Base-by-base conservation (phyloP, 1,139 yeast genomes). In the Saccharomycopsis hybrid region DNA sequence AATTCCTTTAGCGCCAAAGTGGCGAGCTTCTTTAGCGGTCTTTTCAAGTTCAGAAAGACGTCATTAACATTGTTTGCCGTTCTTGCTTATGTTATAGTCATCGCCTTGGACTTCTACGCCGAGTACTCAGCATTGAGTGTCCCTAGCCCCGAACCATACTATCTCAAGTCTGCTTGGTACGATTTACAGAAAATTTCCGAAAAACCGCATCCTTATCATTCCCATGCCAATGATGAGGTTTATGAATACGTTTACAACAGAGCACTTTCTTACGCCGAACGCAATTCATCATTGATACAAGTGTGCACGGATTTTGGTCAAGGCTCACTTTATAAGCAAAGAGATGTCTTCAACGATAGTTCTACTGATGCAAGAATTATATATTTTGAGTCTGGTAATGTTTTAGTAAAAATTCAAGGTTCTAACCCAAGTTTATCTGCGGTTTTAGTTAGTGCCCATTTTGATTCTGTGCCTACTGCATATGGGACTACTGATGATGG, bases 401-500 rank as follows among this genome's bases (percentile, higher is more conserved):
- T 89, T 32, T 59, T 86, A 50, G 96, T 82, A 2, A 79, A 83
- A 60, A 66, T 89, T 37, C 74, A 80, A 57, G 96, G 96, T 28
- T 64, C 71, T 8, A 68, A 82, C 52, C 65, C 74, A 0, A 58
- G 67, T 0, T 67, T 84, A 45, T 84, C 84, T 0, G 94, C 89
- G 0, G 66, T 88, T 3, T 68, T 90, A 46, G 62, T 90, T 3
- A 84, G 95, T 57, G 90, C 96, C 2, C 97, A 90, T 66, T 90
- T 70, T 61, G 97, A 90, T 67, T 81, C 94, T 5, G 97, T 89
- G 2, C 95, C 96, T 13, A 78, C 95, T 2, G 82, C 90, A 11
- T 79, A 71, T 60, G 97, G 97, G 31, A 80, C 94, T 3, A 89
- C 97, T 4, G 97, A 90, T 64, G 96, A 87, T 62, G 97, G 97